Evolutionary conservation across 139 green algal genomes (phyloP).

Genomic region (Volvox africanus): DNA sequence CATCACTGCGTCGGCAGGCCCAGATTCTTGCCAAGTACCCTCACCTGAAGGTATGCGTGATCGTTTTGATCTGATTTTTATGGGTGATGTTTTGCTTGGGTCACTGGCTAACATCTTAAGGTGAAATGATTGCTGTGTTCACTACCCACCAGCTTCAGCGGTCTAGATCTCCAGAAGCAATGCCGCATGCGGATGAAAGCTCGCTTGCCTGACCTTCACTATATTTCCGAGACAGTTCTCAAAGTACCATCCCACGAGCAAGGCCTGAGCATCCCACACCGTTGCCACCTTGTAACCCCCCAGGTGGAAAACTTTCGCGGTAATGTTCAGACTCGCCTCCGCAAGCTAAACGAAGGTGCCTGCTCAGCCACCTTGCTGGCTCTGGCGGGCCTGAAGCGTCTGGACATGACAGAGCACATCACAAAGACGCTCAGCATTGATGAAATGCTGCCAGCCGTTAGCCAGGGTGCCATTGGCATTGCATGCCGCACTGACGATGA

Average conservation of each 20-base stretch:
- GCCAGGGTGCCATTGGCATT: constrained; percentile 98
- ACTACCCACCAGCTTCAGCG: too few species aligned
- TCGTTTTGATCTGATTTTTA: too few species aligned
- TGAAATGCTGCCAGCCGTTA: constrained; percentile 98
- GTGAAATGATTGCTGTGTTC: too few species aligned
- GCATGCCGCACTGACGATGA: constrained; percentile 93
- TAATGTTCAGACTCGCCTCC: constrained; percentile 97
- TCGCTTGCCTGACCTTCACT: too few species aligned
- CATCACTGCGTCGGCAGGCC: constrained; percentile 92
- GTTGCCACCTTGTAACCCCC: not conserved
- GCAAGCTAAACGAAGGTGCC: constrained; percentile 95
- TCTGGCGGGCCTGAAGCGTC: constrained; percentile 94
- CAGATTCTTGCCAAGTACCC: constrained; percentile 97
- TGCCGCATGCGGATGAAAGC: too few species aligned
- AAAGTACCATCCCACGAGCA: too few species aligned
- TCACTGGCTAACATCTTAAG: too few species aligned
- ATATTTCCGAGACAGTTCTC: too few species aligned
- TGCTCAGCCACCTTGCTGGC: constrained; percentile 95
- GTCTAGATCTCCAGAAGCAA: too few species aligned
- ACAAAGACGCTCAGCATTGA: constrained; percentile 90
- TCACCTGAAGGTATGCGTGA: constrained; percentile 87
- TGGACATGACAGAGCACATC: constrained; percentile 95
- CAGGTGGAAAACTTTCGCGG: constrained; percentile 98
- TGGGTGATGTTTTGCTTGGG: too few species aligned
- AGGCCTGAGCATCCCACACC: too few species aligned